Evolutionary conservation across 1,284 basidiomycete genomes (phyloP), one percentile per base, ranked within the genome.

Genomic region (Trametes versicolor): DNA sequence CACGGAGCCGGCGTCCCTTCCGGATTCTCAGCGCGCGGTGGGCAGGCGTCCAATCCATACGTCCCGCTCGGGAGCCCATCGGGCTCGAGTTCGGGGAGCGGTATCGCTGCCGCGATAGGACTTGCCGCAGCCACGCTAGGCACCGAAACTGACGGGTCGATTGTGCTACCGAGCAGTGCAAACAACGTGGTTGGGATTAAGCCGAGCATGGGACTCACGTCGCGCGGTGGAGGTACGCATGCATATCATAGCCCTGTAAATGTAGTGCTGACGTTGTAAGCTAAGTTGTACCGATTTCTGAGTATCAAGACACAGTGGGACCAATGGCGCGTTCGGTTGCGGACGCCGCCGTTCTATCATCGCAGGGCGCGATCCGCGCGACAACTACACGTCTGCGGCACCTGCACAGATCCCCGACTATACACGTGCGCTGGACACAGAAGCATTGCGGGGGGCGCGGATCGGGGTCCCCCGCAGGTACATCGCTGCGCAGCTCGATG

Each of bases 21-120:
- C 6, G 90, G 90, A 5, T 92, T 85, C 82, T 90, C 87, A 25
- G 89, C 86, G 17, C 81, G 88, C 10, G 88, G 88, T 4, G 89
- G 90, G 0, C 90, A 92, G 74, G 77, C 80, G 4, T 85, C 83
- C 0, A 85, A 79, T 66, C 83, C 89, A 1, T 91, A 91, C 70
- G 87, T 83, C 67, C 86, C 85, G 0, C 79, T 82, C 8, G 87
- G 82, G 0, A 82, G 90, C 68, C 88, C 90, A 0, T 87, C 85
- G 62, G 89, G 89, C 3, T 90, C 87, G 0, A 89, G 87, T 2
- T 85, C 88, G 4, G 90, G 90, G 1, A 87, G 86, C 39, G 90
- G 83, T 0, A 82, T 91, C 23, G 83, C 85, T 23, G 80, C 83
- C 1, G 84, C 89, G 0, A 89, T 91, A 25, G 90, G 90, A 4